phyloP scores from a whole-genome alignment of 345 rosid genomes.

The Citrus glauca region DNA sequence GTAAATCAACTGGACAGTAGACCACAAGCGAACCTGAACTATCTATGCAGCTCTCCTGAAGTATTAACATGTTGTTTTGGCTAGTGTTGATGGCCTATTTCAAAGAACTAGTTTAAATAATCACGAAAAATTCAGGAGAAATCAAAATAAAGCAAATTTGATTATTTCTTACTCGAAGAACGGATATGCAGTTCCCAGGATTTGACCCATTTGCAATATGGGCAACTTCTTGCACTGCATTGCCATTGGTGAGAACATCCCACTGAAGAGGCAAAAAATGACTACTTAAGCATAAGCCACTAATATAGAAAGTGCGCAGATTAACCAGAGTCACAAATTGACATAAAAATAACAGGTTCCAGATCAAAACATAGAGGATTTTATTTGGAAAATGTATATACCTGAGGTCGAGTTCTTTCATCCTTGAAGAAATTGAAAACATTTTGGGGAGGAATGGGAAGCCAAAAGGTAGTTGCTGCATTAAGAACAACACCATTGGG shows the following conservation, averaged over 20 bases:
- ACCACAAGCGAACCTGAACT: slow-evolving; percentile 77
- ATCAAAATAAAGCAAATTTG: not conserved
- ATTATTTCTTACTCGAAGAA: slow-evolving; percentile 65
- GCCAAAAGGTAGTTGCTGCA: slow-evolving; percentile 95
- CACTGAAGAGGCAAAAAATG: slow-evolving; percentile 43
- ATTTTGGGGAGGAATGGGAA: slow-evolving; percentile 68
- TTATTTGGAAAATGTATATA: not conserved
- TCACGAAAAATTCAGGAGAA: not conserved
- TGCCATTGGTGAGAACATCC: slow-evolving; percentile 93
- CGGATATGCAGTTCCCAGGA: slow-evolving; percentile 91
- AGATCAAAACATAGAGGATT: not conserved
- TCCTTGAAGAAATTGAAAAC: slow-evolving; percentile 86
- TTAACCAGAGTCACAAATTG: not conserved
- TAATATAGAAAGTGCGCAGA: slow-evolving; percentile 6
- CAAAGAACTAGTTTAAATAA: not conserved
- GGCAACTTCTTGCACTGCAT: slow-evolving; percentile 87
- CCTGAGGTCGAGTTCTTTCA: slow-evolving; percentile 92
- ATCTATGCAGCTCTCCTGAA: slow-evolving; percentile 94
- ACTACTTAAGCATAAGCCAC: not conserved
- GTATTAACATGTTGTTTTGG: slow-evolving; percentile 87
- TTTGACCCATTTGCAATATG: slow-evolving; percentile 87
- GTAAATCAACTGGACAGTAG: slow-evolving; percentile 83
- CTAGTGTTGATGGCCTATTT: slow-evolving; percentile 66
- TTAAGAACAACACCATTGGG: slow-evolving; percentile 82
- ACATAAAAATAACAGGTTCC: not conserved